Conservation (phyloP, 2,329 filamentous ascomycete species). For the Tolypocladium ovalisporum region DNA sequence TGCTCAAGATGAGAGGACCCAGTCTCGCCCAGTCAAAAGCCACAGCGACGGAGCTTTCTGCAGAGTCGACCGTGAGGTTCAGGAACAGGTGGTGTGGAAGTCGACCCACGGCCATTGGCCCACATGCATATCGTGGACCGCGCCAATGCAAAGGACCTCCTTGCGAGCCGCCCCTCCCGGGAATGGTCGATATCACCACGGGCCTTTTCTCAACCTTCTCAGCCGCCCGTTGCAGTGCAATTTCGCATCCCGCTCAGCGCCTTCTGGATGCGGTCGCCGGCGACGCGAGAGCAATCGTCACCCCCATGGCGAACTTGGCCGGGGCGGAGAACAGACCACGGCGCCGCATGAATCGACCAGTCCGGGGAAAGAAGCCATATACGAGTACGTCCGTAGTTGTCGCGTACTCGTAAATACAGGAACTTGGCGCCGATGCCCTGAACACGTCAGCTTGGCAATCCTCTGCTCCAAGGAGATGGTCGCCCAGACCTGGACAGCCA, state of each 20-base stretch:
- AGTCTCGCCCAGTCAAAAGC: constrained; percentile 3
- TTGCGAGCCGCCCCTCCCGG: neutral
- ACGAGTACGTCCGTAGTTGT: neutral
- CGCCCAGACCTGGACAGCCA: neutral
- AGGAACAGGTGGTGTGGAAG: constrained; percentile 18
- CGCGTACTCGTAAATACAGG: neutral
- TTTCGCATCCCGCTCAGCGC: neutral
- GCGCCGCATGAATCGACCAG: neutral
- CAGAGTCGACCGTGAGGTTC: constrained; percentile 6
- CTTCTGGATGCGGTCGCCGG: neutral
- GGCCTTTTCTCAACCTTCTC: neutral
- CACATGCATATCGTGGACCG: neutral
- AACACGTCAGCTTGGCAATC: neutral
- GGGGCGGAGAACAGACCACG: neutral
- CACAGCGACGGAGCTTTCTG: neutral
- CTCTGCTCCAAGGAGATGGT: neutral
- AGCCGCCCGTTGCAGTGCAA: neutral
- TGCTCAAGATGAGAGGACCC: constrained; percentile 1
- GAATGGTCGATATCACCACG: neutral
- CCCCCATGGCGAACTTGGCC: neutral
- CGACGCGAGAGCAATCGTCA: neutral
- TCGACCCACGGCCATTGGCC: constrained; percentile 1
- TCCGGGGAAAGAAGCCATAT: too few species aligned
- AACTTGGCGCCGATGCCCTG: neutral
- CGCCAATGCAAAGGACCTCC: constrained; percentile 2